Conservation (phyloP, 768 basidiomycete genomes). For the Cytidiella melzeri region DNA sequence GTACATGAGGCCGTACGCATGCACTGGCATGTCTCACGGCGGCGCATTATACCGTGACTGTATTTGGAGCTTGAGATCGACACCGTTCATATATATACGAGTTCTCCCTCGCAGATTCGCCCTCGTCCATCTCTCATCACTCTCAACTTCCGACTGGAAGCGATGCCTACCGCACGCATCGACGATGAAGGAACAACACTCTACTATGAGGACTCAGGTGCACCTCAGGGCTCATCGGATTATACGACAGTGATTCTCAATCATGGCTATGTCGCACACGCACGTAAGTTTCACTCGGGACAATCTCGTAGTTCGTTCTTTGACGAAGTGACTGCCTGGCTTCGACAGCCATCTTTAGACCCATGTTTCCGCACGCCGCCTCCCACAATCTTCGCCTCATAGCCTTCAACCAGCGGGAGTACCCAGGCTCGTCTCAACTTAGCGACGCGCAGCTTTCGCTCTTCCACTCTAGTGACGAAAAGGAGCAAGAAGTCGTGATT, state of each 20-base stretch:
- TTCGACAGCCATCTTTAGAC: constrained; percentile 25
- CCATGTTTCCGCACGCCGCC: constrained; percentile 21
- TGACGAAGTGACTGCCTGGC: too few species aligned
- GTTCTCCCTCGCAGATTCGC: too few species aligned
- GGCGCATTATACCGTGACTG: too few species aligned
- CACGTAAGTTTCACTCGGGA: constrained; percentile 4
- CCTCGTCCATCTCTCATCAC: neutral
- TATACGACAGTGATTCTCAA: constrained; percentile 15
- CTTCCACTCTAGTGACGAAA: constrained; percentile 15
- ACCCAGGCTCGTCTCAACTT: constrained; percentile 31
- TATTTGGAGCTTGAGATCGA: too few species aligned
- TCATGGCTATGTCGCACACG: constrained; percentile 11
- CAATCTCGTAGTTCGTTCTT: too few species aligned
- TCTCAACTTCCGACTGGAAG: neutral
- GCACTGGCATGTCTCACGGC: too few species aligned
- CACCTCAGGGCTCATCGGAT: neutral
- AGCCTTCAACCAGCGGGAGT: constrained; percentile 31
- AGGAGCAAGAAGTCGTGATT: constrained; percentile 23
- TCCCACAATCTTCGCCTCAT: constrained; percentile 29
- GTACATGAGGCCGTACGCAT: neutral
- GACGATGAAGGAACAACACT: constrained; percentile 7
- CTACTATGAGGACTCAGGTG: constrained; percentile 17
- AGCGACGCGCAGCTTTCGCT: constrained; percentile 22
- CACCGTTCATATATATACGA: too few species aligned
- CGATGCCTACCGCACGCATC: constrained; percentile 13